Conservation (phyloP, 768 basidiomycete genomes). For the Vararia minispora region DNA sequence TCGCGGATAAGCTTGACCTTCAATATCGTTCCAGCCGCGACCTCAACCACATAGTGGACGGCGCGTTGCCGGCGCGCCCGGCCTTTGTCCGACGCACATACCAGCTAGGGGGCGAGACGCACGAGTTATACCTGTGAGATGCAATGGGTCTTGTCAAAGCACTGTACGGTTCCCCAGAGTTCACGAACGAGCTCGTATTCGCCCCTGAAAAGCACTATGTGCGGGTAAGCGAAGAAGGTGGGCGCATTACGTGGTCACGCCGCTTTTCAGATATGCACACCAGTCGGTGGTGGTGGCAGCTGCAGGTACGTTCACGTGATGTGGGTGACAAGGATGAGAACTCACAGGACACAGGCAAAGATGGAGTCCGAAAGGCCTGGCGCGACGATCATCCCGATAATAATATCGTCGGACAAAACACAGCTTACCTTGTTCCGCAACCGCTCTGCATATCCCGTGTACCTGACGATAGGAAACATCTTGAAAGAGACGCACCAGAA, state of each 20-base stretch:
- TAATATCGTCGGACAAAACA: slow-evolving; percentile 23
- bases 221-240: slow-evolving; percentile 3
- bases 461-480: slow-evolving; percentile 23
- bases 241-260: slow-evolving; percentile 1
- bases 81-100: too few relatives aligned
- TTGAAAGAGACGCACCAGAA: slow-evolving; percentile 13
- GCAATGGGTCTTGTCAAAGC: too few relatives aligned
- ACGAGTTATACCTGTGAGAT: too few relatives aligned
- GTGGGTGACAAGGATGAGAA: too few relatives aligned
- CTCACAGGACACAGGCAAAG: too few relatives aligned
- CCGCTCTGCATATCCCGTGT: slow-evolving; percentile 23
- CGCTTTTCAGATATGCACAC: slow-evolving; percentile 11
- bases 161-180: too few relatives aligned
- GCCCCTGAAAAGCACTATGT: slow-evolving; percentile 4
- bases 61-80: too few relatives aligned
- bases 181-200: too few relatives aligned
- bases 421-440: slow-evolving; percentile 18
- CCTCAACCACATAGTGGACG: too few relatives aligned
- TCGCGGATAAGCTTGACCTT: too few relatives aligned
- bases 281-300: slow-evolving; percentile 8
- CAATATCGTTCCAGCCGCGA: too few relatives aligned
- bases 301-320: slow-evolving; percentile 7
- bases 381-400: slow-evolving; percentile 18
- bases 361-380: slow-evolving; percentile 5
- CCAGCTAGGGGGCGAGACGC: too few relatives aligned